Evolutionary conservation across 2,329 filamentous ascomycete species (phyloP), one percentile per base, ranked within the genome.

Genomic region (Xenoacremonium recifei): DNA sequence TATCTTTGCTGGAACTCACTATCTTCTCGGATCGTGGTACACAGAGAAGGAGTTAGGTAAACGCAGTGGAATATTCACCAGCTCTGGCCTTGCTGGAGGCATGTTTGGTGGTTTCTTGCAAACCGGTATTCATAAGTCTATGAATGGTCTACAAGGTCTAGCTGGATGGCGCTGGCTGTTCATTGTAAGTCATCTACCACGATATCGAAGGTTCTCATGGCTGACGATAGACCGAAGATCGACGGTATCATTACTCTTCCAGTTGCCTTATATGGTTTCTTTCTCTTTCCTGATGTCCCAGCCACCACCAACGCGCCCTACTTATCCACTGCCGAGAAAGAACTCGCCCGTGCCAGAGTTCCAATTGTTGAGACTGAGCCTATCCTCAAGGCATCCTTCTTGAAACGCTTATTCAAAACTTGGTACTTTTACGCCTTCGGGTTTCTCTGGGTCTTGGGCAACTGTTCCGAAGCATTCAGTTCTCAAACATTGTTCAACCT

Each of bases 61-160:
- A 54, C 68, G 79, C 2, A 73, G 69, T 3, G 77, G 73, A 17
- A 72, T 83, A 25, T 82, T 82, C 57, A 78, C 74, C 11, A 69
- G 73, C 4, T 75, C 73, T 12, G 77, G 75, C 4, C 65, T 79
- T 2, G 72, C 73, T 1, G 77, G 76, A 0, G 75, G 69, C 0
- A 75, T 80, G 69, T 77, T 82, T 40, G 70, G 70, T 3, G 77
- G 77, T 1, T 69, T 69, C 37, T 51, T 72, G 3, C 67, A 70
- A 50, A 62, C 68, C 0, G 77, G 77, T 44, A 70, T 80, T 37
- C 75, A 44, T n/a, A 47, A 44, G 34, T 40, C 40, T 15, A 47
- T 79, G 52, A 73, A 71, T 2, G 72, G 70, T 2, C 38, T 47
- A 12, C 35, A 25, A 10, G 45, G 45, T 2, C 41, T 44, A 4